A percentile compares a stretch with the other conserved stretches of the same genome.
Evolutionary conservation across 2,329 filamentous ascomycete species (phyloP).

Genomic region (Paraphoma chrysanthemicola): DNA sequence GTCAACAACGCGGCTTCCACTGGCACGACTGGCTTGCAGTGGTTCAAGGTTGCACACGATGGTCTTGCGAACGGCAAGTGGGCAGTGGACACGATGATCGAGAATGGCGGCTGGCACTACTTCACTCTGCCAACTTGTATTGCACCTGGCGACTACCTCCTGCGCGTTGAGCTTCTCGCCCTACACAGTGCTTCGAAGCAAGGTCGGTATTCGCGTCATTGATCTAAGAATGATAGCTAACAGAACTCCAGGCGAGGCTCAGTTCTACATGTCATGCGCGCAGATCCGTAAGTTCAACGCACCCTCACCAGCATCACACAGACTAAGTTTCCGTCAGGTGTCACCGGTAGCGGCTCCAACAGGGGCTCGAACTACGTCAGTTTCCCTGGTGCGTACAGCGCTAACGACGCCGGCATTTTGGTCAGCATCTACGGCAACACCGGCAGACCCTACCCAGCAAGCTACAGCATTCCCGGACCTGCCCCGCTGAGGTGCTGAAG

Average conservation of each 20-base stretch:
- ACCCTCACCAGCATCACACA: neutral
- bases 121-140: conserved; percentile 40
- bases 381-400: conserved; percentile 34
- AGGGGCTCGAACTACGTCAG: conserved; percentile 20
- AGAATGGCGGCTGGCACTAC: conserved; percentile 52
- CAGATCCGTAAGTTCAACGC: conserved; percentile 18
- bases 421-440: conserved; percentile 25
- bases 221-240: neutral
- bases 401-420: conserved; percentile 26
- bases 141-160: conserved; percentile 46
- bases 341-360: conserved; percentile 24
- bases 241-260: conserved; percentile 5
- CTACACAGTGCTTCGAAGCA: conserved; percentile 40
- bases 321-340: neutral
- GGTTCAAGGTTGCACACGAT: conserved; percentile 49
- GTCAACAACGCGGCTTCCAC: conserved; percentile 44
- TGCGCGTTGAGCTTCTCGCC: conserved; percentile 51
- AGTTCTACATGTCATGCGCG: conserved; percentile 33
- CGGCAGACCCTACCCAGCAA: conserved; percentile 16
- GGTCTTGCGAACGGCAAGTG: conserved; percentile 47
- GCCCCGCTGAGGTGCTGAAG: conserved; percentile 52
- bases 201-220: neutral
- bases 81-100: conserved; percentile 56
- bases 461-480: conserved; percentile 57
- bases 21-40: conserved; percentile 43